Evolutionary conservation across 805 yeast genomes (phyloP).

Genomic region (Metschnikowia borealis): DNA sequence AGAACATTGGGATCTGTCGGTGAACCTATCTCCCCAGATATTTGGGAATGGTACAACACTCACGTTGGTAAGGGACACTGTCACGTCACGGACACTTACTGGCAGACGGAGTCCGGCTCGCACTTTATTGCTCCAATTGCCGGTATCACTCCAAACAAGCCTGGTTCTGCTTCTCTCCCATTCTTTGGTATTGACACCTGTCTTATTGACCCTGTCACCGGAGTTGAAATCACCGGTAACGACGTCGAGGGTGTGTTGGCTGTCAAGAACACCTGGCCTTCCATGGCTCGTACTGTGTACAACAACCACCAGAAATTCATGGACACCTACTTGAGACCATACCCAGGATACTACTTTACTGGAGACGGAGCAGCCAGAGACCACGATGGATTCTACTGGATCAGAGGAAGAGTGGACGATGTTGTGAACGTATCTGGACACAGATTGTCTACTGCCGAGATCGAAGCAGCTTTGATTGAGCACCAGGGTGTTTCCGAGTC

Average conservation of each 20-base stretch:
- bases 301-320: conserved; percentile 66
- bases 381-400: conserved; percentile 81
- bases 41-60: conserved; percentile 83
- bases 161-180: conserved; percentile 83
- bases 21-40: conserved; percentile 81
- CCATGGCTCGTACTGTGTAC: conserved; percentile 81
- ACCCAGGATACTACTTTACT: conserved; percentile 77
- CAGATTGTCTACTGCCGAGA: conserved; percentile 84
- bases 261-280: conserved; percentile 73
- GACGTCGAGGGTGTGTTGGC: conserved; percentile 82
- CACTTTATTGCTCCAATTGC: conserved; percentile 77
- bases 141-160: conserved; percentile 72
- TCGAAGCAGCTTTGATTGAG: conserved; percentile 77
- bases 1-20: conserved; percentile 80
- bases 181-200: conserved; percentile 76
- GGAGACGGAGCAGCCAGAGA: conserved; percentile 92
- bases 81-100: conserved; percentile 77
- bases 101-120: conserved; percentile 88
- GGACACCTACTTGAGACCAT: conserved; percentile 81
- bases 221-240: conserved; percentile 62
- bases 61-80: conserved; percentile 66
- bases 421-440: conserved; percentile 87
- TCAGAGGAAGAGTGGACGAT: conserved; percentile 82
- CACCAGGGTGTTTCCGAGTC: conserved; percentile 68
- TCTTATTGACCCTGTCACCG: conserved; percentile 70